These are phyloP conservation scores for Domatiomyces globalis DNA, from an alignment of 2,329 filamentous ascomycete genomes.

Conservation along the genomic window DNA sequence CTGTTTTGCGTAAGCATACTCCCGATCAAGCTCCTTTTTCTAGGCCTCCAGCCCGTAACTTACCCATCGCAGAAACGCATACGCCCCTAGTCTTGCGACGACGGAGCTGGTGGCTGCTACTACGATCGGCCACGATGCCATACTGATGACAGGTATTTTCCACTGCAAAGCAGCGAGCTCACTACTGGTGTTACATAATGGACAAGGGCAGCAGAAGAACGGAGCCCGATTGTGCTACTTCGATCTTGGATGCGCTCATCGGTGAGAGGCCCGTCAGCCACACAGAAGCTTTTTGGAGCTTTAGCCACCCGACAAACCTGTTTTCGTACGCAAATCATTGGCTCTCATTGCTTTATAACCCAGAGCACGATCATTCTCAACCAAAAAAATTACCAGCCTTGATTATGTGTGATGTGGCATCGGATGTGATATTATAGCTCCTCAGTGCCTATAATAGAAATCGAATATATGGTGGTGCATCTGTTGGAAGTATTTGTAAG, in stretches of 20 bases:
- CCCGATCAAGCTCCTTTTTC: too few species aligned
- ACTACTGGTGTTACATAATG: background rate
- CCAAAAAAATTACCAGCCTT: too few species aligned
- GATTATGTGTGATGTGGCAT: too few species aligned
- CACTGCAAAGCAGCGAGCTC: background rate
- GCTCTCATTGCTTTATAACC: background rate
- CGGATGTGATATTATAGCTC: too few species aligned
- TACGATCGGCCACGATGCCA: conserved; percentile 23
- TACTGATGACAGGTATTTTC: conserved; percentile 9
- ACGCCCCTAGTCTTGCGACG: conserved; percentile 24
- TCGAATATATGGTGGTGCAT: too few species aligned
- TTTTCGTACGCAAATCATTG: background rate
- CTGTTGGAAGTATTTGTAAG: too few species aligned
- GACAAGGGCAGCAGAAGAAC: background rate
- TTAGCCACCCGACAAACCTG: background rate
- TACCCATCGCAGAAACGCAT: conserved; percentile 34
- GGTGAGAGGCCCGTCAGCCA: background rate
- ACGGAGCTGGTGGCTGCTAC: conserved; percentile 26
- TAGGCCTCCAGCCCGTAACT: background rate
- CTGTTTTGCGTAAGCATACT: conserved; percentile 15
- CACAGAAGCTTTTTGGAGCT: background rate
- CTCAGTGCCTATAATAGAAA: too few species aligned
- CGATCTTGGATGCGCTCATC: background rate
- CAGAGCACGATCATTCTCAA: too few species aligned
- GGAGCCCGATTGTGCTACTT: background rate